phyloP scores from a whole-genome alignment of 2,329 filamentous ascomycete genomes.

The Myriosclerotinia duriaeana region DNA sequence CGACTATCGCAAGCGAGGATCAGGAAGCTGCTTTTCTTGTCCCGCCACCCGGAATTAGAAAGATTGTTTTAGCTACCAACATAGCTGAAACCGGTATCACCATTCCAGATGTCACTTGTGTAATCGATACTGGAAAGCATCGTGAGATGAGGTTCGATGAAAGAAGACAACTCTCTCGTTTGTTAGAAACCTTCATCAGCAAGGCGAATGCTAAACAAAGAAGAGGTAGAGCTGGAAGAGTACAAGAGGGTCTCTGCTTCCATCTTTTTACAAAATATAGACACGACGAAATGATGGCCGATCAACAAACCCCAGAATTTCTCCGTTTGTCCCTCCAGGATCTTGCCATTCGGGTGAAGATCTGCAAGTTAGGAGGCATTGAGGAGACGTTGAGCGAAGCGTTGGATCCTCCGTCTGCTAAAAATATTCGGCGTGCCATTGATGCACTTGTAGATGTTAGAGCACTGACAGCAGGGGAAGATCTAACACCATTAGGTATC shows the following conservation, averaged over 20 bases:
- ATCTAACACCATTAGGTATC: conserved; percentile 79
- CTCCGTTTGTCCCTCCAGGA: conserved; percentile 91
- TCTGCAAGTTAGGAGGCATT: conserved; percentile 91
- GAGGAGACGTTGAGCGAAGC: conserved; percentile 86
- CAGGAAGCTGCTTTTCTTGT: conserved; percentile 90
- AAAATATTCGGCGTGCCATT: conserved; percentile 89
- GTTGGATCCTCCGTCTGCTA: conserved; percentile 83
- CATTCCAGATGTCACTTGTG: conserved; percentile 95
- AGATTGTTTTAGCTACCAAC: conserved; percentile 95
- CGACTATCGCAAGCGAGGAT: conserved; percentile 91
- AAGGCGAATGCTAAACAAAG: conserved; percentile 94
- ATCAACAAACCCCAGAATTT: conserved; percentile 96
- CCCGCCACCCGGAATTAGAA: conserved; percentile 77
- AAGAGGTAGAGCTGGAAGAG: conserved; percentile 88
- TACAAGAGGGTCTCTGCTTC: conserved; percentile 92
- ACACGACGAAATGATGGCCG: conserved; percentile 80
- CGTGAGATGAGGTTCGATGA: conserved; percentile 98
- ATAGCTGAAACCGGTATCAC: conserved; percentile 99
- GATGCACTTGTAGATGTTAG: conserved; percentile 92
- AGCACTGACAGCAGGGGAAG: conserved; percentile 77
- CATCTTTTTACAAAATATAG: conserved; percentile 90
- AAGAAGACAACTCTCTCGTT: conserved; percentile 80
- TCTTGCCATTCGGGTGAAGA: conserved; percentile 92
- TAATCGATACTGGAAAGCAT: conserved; percentile 95
- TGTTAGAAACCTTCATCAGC: conserved; percentile 94